Evolutionary conservation across 148 eudicot species (phyloP), one percentile per base, ranked within the genome.

Genomic region (Persicaria maculosa): DNA sequence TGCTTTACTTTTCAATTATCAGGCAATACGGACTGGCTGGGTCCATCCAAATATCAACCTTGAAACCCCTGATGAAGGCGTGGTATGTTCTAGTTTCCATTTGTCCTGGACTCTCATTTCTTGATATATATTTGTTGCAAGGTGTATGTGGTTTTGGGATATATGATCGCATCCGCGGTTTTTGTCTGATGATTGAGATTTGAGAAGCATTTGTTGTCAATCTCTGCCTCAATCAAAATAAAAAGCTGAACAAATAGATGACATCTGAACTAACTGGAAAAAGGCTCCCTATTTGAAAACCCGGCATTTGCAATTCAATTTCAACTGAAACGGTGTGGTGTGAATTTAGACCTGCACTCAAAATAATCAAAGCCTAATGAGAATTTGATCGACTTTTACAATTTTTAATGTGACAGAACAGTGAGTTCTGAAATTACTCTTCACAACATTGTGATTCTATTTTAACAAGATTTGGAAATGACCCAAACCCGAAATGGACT

Each of bases 21-120:
- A 93, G 98, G 98, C 98, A 50, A 93, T 93, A 76, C 84, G 90
- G 73, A 89, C 98, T 45, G 98, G 98, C 61, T 93, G 98, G 97
- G 76, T 93, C 73, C 97, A 93, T 91, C 98, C 98, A 81, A 93
- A 93, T 80, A 78, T 93, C 82, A 93, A 93, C 79, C 97, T 93
- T 70, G 97, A 92, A 79, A 84, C 79, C 77, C 97, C 96, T 46
- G 99, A 95, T 58, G 82, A 85, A 72, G 90, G 96, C 71, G 92
- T 95, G 96, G 99, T 95, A 92, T 40, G 90, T 78, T 36, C 74
- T 75, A 65, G 70, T 43, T 65, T 40, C 47, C 15, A n/a, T 59
- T 4, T 65, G 17, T 6, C 43, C 46, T 2, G n/a, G 12, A 31
- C 46, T 46, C 17, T 40, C 4, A 36, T 36, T 36, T 64, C 75